Conservation (phyloP, 208 protist genomes). For the Lotmaria passim region DNA sequence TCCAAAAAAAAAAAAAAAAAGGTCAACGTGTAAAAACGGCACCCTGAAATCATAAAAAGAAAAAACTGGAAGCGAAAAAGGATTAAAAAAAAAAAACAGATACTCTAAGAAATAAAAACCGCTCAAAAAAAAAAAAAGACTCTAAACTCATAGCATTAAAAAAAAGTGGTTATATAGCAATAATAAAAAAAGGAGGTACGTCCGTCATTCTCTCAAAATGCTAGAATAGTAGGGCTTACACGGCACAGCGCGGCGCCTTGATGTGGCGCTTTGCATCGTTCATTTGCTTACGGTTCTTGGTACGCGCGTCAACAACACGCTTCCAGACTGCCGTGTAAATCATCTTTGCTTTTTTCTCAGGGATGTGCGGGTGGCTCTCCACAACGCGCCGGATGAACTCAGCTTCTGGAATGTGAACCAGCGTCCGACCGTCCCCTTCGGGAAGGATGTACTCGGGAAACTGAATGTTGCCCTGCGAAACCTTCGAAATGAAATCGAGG, state of each 20-base stretch:
- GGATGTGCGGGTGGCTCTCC: constrained; percentile 70
- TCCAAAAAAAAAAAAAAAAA: not conserved
- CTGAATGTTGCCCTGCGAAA: constrained; percentile 66
- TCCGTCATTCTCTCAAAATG: not conserved
- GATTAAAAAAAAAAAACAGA: not conserved
- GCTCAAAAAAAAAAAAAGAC: constrained; percentile 5
- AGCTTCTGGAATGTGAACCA: constrained; percentile 89
- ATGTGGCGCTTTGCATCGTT: constrained; percentile 69
- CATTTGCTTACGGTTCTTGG: constrained; percentile 88
- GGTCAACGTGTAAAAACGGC: not conserved
- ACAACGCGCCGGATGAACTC: constrained; percentile 85
- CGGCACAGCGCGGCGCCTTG: constrained; percentile 69
- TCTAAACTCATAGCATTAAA: not conserved
- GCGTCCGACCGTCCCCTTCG: constrained; percentile 85
- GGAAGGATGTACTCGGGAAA: constrained; percentile 79
- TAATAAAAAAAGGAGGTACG: constrained; percentile 2
- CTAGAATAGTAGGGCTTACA: too few relatives aligned
- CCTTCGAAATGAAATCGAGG: constrained; percentile 65
- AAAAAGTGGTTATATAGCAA: constrained; percentile 10
- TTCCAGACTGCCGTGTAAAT: constrained; percentile 90
- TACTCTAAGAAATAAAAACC: not conserved
- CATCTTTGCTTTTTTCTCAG: constrained; percentile 86
- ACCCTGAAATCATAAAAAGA: too few relatives aligned
- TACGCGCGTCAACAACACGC: constrained; percentile 86
- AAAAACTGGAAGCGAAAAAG: not conserved